Percentiles rank a stretch among this genome's conserved stretches.
Conservation (phyloP, 352 stramenopile genomes). For the Thraustotheca clavata region DNA sequence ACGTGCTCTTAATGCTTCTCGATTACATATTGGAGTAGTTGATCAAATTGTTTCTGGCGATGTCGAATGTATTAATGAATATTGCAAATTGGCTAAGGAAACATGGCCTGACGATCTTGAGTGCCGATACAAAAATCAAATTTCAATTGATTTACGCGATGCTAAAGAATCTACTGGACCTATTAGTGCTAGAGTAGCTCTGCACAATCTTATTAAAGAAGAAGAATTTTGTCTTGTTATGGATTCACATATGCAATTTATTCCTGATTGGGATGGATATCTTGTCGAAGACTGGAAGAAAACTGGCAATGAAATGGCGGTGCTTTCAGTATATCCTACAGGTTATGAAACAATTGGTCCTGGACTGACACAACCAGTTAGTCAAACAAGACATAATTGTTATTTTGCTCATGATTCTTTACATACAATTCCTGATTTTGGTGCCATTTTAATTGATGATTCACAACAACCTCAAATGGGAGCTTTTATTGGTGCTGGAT, state of each 20-base stretch:
- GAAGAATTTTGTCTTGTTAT: slow-evolving; percentile 26
- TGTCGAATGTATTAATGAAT: slow-evolving; percentile 20
- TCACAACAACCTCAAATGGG: slow-evolving; percentile 27
- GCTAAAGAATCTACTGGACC: slow-evolving; percentile 31
- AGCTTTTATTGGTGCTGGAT: slow-evolving; percentile 25
- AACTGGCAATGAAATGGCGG: slow-evolving; percentile 28
- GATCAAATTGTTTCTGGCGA: slow-evolving; percentile 18
- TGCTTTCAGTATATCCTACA: slow-evolving; percentile 22
- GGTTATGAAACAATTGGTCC: neutral
- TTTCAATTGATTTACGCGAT: slow-evolving; percentile 26
- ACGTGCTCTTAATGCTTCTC: slow-evolving; percentile 6
- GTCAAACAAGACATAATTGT: neutral
- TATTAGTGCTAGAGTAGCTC: slow-evolving; percentile 25
- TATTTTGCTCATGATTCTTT: slow-evolving; percentile 8
- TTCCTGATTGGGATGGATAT: slow-evolving; percentile 22
- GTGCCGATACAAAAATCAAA: neutral
- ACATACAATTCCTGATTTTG: neutral
- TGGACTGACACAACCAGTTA: neutral
- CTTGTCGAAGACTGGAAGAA: slow-evolving; percentile 21
- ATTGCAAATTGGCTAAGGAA: slow-evolving; percentile 11
- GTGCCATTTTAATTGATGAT: neutral
- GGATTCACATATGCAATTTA: slow-evolving; percentile 25
- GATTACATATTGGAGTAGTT: slow-evolving; percentile 1
- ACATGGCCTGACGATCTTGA: neutral
- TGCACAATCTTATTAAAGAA: slow-evolving; percentile 27